Conservation (phyloP, 345 rosid genomes). For the Odontarrhena argentea region DNA sequence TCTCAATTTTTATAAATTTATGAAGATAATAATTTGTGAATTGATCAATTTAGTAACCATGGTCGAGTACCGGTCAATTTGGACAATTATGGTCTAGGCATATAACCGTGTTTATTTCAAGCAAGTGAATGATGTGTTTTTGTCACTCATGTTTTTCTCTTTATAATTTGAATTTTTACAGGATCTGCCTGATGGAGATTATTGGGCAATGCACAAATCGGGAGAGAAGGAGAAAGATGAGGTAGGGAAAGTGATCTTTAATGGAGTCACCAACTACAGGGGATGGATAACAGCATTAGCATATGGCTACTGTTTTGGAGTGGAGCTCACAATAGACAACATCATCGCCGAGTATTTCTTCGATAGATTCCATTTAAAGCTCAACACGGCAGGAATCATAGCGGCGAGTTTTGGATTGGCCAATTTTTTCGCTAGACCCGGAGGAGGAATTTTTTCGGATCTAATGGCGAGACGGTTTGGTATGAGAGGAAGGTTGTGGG, state of each 20-base stretch:
- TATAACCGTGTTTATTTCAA: neutral
- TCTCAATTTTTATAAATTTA: too few species aligned
- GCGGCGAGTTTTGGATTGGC: slow-evolving; percentile 90
- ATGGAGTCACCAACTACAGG: slow-evolving; percentile 69
- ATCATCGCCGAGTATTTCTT: slow-evolving; percentile 85
- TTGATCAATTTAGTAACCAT: too few species aligned
- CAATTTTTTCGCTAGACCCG: slow-evolving; percentile 74
- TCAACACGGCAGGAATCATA: slow-evolving; percentile 79
- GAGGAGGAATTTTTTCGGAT: slow-evolving; percentile 78
- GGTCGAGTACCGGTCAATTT: neutral
- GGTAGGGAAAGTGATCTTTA: slow-evolving; percentile 48
- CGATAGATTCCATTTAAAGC: slow-evolving; percentile 71
- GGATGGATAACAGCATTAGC: slow-evolving; percentile 87
- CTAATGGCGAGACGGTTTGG: slow-evolving; percentile 61
- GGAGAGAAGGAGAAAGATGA: slow-evolving; percentile 72
- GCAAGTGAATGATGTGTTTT: neutral
- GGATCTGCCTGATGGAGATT: slow-evolving; percentile 80
- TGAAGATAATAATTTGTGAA: too few species aligned
- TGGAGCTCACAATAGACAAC: slow-evolving; percentile 82
- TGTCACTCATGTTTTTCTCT: slow-evolving; percentile 8
- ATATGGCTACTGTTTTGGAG: slow-evolving; percentile 94
- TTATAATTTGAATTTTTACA: neutral
- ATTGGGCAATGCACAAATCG: slow-evolving; percentile 52
- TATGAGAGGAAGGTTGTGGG: slow-evolving; percentile 90
- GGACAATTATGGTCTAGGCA: neutral